Evolutionary conservation across 2,329 filamentous ascomycete genomes (phyloP), one percentile per base, ranked within the genome.

Genomic region (Apiospora arundinis): DNA sequence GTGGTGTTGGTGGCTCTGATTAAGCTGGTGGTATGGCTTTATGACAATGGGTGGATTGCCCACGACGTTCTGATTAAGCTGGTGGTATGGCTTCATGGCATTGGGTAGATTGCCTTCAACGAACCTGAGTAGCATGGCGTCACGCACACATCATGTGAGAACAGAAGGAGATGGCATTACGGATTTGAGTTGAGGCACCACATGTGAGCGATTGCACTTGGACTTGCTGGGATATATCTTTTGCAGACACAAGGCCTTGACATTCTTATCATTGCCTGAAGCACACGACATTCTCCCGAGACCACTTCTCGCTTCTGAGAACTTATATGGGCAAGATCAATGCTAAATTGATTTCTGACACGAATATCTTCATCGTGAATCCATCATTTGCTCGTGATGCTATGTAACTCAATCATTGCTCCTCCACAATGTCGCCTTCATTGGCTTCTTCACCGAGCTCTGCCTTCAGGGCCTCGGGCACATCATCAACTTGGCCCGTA

Each of bases 401-500:
- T 63, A 40, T 40, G 18, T 21, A n/a, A 40, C 6, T n/a, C 12
- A 63, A 14, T 14, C 40, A 63, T 21, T 63, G 32, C 32, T n/a
- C 28, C 48, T 77, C 76, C 68, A 73, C 74, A 49, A 81, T 83
- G 74, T 86, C 86, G 14, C 84, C 82, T 69, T 87, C 84, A 49
- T 84, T 85, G 16, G 85, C 88, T 70, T 88, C 88, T 42, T 89
- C 87, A 2, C 85, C 87, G 0, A 87, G 79, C 76, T 86, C 75
- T 11, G 74, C 74, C 74, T 86, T 81, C 66, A 88, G 48, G 77
- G 83, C 79, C 73, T 80, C 76, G 44, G 81, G 80, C 72, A 83
- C 75, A 72, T 81, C 79, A 68, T 86, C 81, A 32, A 81, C 79
- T 74, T 83, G 82, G n/a, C 83, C 83, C 1, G 77, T 76, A 40